These are phyloP conservation scores for Penicillium sp. DNA, from an alignment of 2,329 filamentous ascomycete genomes.

Conservation along the genomic window DNA sequence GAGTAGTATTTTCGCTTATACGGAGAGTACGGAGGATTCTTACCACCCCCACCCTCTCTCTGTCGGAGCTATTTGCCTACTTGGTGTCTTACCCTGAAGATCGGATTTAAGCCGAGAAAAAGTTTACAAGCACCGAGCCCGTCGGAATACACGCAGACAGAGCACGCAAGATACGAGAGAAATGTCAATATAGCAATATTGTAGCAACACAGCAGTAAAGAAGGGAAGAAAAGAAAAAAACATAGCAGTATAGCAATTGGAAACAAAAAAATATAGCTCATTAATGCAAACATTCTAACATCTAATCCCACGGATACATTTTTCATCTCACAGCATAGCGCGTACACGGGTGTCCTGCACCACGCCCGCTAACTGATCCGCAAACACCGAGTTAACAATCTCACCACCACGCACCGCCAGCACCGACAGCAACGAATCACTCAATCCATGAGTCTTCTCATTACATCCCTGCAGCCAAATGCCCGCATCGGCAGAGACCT, in stretches of 20 bases:
- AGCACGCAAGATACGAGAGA: not conserved
- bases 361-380: conserved; percentile 35
- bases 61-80: not conserved
- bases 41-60: not conserved
- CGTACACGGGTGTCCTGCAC: conserved; percentile 37
- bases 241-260: not conserved
- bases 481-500: conserved; percentile 72
- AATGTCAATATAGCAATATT: not conserved
- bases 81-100: not conserved
- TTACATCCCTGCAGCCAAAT: conserved; percentile 95
- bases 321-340: conserved; percentile 31
- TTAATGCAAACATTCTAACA: conserved; percentile 4
- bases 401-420: conserved; percentile 74
- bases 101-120: not conserved
- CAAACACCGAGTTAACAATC: conserved; percentile 75
- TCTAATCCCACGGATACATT: not conserved
- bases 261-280: not conserved
- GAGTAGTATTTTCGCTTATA: not conserved
- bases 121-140: not conserved
- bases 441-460: conserved; percentile 85
- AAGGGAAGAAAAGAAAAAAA: not conserved
- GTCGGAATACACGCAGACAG: no score
- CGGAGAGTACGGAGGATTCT: not conserved
- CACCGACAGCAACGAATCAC: conserved; percentile 79
- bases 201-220: not conserved